A percentile compares a stretch with the other conserved stretches of the same genome.
phyloP scores from a whole-genome alignment of 163 green algal species.

The Scenedesmus sp. region DNA sequence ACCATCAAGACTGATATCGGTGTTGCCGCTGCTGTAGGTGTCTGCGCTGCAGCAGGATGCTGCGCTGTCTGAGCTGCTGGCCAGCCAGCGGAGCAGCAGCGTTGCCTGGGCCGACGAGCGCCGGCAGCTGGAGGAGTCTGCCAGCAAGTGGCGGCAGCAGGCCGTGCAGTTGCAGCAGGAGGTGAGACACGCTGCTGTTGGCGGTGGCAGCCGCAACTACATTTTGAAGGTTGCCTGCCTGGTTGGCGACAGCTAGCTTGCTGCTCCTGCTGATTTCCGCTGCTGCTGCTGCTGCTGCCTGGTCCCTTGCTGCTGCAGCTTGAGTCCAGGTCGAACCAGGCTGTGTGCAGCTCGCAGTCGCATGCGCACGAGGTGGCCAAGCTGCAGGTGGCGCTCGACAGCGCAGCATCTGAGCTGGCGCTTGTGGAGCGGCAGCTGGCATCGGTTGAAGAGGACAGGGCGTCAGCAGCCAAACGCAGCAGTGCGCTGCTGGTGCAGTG shows the following conservation, averaged over 20 bases:
- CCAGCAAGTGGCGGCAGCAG: constrained; percentile 12
- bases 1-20: background rate
- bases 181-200: background rate
- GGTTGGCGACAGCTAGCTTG: background rate
- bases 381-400: constrained; percentile 27
- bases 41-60: constrained; percentile 10
- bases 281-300: background rate
- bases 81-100: background rate
- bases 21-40: constrained; percentile 2
- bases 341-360: background rate
- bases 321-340: background rate
- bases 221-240: background rate
- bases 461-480: constrained; percentile 29
- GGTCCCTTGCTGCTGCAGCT: constrained; percentile 22
- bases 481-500: constrained; percentile 26
- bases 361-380: constrained; percentile 9
- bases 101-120: background rate
- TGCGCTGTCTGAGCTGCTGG: constrained; percentile 12
- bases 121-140: constrained; percentile 22
- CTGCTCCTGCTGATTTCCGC: background rate
- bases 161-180: constrained; percentile 43
- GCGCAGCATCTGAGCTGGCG: background rate
- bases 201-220: no score
- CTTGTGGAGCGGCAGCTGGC: background rate
- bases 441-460: constrained; percentile 2